These are phyloP conservation scores for Mortierella sp. DNA, from an alignment of 371 early-diverging fungal genomes.

Conservation along the genomic window DNA sequence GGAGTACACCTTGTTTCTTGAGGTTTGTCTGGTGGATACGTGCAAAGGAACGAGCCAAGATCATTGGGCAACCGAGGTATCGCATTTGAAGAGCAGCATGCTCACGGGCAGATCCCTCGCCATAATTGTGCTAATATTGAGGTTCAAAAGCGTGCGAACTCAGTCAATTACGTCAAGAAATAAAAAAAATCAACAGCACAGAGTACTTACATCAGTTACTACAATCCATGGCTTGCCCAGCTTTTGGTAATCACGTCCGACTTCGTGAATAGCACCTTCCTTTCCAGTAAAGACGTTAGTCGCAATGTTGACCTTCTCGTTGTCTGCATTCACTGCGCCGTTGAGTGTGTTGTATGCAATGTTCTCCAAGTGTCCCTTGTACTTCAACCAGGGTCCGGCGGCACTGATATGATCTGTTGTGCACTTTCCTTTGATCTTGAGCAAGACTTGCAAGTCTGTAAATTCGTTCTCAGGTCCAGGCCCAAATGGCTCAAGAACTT, in stretches of 20 bases:
- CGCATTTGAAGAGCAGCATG: conserved; percentile 97
- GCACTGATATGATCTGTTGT: conserved; percentile 98
- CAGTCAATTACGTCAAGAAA: neutral
- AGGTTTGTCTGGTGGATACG: conserved; percentile 99
- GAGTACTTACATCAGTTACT: conserved; percentile 80
- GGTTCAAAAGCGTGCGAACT: neutral
- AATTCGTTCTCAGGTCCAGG: conserved; percentile 86
- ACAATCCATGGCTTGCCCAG: conserved; percentile 91
- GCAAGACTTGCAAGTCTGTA: conserved; percentile 78
- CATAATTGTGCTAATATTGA: conserved; percentile 87
- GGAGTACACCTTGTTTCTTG: conserved; percentile 98
- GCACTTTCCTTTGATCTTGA: conserved; percentile 97
- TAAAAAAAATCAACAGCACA: neutral
- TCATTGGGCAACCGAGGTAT: conserved; percentile 91
- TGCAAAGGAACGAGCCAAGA: conserved; percentile 94
- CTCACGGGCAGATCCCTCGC: conserved; percentile 98
- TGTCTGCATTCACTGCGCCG: conserved; percentile 95
- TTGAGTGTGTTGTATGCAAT: conserved; percentile 97
- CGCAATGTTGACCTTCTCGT: conserved; percentile 88
- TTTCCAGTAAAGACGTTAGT: conserved; percentile 77
- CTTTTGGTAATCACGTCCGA: conserved; percentile 90
- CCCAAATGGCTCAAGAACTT: conserved; percentile 86
- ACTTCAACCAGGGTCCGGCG: conserved; percentile 97
- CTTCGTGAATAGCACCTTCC: conserved; percentile 88
- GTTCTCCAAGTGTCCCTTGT: conserved; percentile 97